Evolutionary conservation across 2,329 filamentous ascomycete species (phyloP).

Genomic region (Colletotrichum lini): DNA sequence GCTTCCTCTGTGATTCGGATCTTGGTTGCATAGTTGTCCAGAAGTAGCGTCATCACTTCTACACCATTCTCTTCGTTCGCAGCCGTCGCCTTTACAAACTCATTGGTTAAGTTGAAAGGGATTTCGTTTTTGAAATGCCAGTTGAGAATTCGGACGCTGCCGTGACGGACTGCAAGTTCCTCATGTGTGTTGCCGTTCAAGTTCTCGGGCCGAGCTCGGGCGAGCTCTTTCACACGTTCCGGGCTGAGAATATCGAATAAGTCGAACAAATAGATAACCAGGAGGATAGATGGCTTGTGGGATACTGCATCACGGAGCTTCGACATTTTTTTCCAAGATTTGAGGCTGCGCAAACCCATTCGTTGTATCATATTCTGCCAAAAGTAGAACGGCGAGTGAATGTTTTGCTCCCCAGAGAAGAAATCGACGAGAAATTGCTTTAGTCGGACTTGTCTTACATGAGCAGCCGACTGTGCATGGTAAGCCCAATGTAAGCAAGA

Average conservation of each 20-base stretch:
- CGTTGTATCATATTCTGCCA: no score
- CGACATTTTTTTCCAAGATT: neutral
- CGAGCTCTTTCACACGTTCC: neutral
- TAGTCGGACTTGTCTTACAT: neutral
- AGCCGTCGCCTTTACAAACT: neutral
- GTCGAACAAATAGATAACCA: neutral
- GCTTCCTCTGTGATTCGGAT: no score
- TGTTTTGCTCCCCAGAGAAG: neutral
- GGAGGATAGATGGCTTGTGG: neutral
- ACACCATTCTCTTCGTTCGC: no score
- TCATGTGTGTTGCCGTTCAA: neutral
- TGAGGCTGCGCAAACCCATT: neutral
- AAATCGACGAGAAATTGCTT: neutral
- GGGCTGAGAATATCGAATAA: neutral
- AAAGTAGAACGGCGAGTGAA: no score
- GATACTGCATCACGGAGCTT: neutral
- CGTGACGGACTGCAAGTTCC: neutral
- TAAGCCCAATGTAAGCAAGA: neutral
- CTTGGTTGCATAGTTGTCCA: accelerated
- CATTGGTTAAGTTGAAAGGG: neutral
- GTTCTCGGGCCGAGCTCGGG: neutral
- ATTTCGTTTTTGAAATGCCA: neutral
- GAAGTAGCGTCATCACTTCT: no score
- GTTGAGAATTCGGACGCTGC: neutral
- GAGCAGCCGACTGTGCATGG: neutral